Percentiles rank a stretch among this genome's conserved stretches.
These are phyloP conservation scores for Toxoplasma gondii DNA, from an alignment of 169 alveolate species.

Conservation along the genomic window DNA sequence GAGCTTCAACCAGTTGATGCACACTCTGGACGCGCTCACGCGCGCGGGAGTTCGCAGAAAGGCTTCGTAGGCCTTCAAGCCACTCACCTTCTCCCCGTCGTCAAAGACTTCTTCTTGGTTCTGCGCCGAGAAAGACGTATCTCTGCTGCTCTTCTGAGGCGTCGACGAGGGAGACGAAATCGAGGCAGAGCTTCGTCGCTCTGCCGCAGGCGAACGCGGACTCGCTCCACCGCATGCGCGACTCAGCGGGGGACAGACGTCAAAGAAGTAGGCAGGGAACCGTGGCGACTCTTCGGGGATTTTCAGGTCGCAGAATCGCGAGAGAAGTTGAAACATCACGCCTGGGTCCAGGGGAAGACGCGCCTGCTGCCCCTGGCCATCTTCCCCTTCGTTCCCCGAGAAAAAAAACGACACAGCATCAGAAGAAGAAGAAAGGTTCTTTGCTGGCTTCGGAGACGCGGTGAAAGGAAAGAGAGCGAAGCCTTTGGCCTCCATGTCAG, in stretches of 20 bases:
- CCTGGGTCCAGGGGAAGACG: background rate
- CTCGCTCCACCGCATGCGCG: too few relatives aligned
- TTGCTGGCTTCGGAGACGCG: background rate
- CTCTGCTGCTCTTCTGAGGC: too few relatives aligned
- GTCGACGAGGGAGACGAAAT: too few relatives aligned
- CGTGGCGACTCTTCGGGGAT: background rate
- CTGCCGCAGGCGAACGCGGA: too few relatives aligned
- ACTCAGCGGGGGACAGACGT: background rate
- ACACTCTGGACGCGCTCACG: background rate
- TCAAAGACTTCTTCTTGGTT: background rate
- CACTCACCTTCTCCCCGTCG: background rate
- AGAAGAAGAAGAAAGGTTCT: background rate
- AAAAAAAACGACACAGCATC: background rate
- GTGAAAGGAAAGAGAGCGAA: background rate
- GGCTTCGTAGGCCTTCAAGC: slow-evolving; percentile 3
- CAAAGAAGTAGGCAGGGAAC: slow-evolving; percentile 4
- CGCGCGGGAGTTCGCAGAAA: background rate
- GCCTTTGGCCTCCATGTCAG: background rate
- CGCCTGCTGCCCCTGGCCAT: background rate
- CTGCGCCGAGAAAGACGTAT: too few relatives aligned
- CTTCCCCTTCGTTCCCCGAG: background rate
- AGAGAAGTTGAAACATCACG: slow-evolving; percentile 14
- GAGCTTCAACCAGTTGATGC: slow-evolving; percentile 38
- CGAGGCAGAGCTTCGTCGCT: too few relatives aligned
- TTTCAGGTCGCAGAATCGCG: slow-evolving; percentile 7